These are phyloP conservation scores for Fusarium algeriense DNA, from an alignment of 2,329 filamentous ascomycete genomes.

Conservation along the genomic window DNA sequence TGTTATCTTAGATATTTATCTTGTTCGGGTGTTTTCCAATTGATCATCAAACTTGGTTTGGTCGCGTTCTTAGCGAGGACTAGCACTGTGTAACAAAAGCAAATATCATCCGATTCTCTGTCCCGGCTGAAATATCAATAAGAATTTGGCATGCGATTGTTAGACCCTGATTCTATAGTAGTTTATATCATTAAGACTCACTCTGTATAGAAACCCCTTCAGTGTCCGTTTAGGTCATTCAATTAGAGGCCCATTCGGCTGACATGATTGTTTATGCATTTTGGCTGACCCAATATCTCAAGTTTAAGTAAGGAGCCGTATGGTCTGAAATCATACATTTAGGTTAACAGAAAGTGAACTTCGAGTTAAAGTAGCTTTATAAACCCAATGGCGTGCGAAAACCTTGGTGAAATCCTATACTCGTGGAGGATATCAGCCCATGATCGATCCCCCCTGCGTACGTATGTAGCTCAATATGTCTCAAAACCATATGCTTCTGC, in stretches of 20 bases:
- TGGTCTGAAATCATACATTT: rapidly evolving
- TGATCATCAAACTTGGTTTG: not conserved
- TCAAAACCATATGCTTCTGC: not conserved
- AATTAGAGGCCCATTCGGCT: not conserved
- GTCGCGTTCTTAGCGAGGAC: constrained; percentile 22
- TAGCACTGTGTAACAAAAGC: constrained; percentile 40
- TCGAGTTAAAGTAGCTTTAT: rapidly evolving
- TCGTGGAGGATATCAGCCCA: not conserved
- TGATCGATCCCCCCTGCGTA: not conserved
- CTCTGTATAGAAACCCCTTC: rapidly evolving
- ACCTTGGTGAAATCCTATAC: not conserved
- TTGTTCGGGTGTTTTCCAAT: constrained; percentile 9
- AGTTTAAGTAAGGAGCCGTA: not conserved
- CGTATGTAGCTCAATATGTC: not conserved
- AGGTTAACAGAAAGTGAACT: rapidly evolving
- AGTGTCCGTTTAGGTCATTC: rapidly evolving
- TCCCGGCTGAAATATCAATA: not conserved
- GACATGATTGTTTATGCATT: not conserved
- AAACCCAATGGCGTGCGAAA: rapidly evolving
- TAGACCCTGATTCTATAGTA: not conserved
- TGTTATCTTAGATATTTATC: not conserved
- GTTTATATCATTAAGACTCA: rapidly evolving
- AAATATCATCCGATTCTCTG: constrained; percentile 30
- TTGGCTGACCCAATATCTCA: not conserved
- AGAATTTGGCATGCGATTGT: not conserved